Evolutionary conservation across 371 early-diverging fungal species (phyloP), one percentile per base, ranked within the genome.

Genomic region (Mortierella sp.): DNA sequence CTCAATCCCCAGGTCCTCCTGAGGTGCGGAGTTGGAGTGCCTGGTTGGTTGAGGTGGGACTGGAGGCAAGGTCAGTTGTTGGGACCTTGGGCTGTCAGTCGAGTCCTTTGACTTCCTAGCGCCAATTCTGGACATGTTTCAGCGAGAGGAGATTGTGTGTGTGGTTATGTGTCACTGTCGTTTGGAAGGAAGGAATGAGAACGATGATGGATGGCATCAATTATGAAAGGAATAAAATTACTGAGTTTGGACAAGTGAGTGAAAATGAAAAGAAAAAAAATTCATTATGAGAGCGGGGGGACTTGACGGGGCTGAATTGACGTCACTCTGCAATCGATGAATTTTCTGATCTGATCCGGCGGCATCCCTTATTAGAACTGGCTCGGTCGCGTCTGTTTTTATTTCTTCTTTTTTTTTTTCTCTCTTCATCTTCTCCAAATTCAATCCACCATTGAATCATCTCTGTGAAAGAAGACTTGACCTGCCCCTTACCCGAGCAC

Each of bases 51-150:
- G 57, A 43, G 58, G 24, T 24, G 67, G 7, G 61, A 21, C 60
- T 47, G 58, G 64, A 15, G 64, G 59, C 16, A 58, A 28, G 24
- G 65, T 60, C 57, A 60, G 60, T 19, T 40, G 71, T 15, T 24
- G 67, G n/a, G 43, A 9, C 48, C 50, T 24, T 33, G 32, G 65
- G n/a, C 72, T 58, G 60, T 16, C 43, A 24, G 40, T 16, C 5
- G 32, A 21, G 58, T 62, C 74, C 53, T 58, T 73, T 48, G 55
- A 9, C 58, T 67, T 63, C 53, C 63, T 61, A 40, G 57, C 61
- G 43, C 63, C 62, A 61, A 62, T 52, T 48, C 67, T 61, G 33
- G 74, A 67, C 68, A 73, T 70, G 38, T 21, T 65, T 58, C 67
- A 22, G 10, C 28, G 28, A 28, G 67, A 10, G 6, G 58, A 32